Conservation (phyloP, 768 basidiomycete genomes). For the Auriscalpium vulgare region DNA sequence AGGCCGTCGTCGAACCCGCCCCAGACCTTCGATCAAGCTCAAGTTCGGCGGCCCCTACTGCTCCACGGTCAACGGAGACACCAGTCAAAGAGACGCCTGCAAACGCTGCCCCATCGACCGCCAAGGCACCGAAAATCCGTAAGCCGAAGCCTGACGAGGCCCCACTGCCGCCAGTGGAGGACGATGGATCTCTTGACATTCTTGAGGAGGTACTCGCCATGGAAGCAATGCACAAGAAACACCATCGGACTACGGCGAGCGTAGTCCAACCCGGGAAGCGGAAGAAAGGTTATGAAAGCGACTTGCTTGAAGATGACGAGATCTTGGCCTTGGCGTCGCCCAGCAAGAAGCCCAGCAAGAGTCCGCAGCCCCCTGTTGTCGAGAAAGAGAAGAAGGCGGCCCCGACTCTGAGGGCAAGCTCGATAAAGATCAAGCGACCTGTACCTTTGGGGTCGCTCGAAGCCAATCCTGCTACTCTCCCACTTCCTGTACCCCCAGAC, state of each 20-base stretch:
- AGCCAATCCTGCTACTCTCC: slow-evolving; percentile 8
- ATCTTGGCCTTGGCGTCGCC: slow-evolving; percentile 56
- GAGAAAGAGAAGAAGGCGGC: slow-evolving; percentile 7
- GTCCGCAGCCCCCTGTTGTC: slow-evolving; percentile 15
- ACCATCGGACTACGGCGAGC: slow-evolving; percentile 19
- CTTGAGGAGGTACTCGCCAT: slow-evolving; percentile 78
- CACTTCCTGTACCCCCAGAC: background rate
- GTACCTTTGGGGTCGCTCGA: slow-evolving; percentile 3
- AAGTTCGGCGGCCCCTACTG: slow-evolving; percentile 20
- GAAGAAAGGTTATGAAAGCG: slow-evolving; percentile 38
- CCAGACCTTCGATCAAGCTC: slow-evolving; percentile 26
- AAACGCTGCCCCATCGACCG: slow-evolving; percentile 16
- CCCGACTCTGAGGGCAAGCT: slow-evolving; percentile 6
- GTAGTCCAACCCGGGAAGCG: slow-evolving; percentile 29
- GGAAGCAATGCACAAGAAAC: slow-evolving; percentile 29
- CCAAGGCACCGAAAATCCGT: slow-evolving; percentile 25
- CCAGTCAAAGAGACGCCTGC: background rate
- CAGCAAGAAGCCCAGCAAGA: slow-evolving; percentile 42
- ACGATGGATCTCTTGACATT: slow-evolving; percentile 77
- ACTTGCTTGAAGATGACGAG: slow-evolving; percentile 46
- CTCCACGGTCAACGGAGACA: slow-evolving; percentile 15
- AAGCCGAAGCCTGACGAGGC: slow-evolving; percentile 38
- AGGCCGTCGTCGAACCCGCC: background rate
- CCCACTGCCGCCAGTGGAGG: slow-evolving; percentile 42
- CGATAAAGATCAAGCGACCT: slow-evolving; percentile 13